Conservation (phyloP, 176 grass and related monocot species). For the Lolium rigidum region DNA sequence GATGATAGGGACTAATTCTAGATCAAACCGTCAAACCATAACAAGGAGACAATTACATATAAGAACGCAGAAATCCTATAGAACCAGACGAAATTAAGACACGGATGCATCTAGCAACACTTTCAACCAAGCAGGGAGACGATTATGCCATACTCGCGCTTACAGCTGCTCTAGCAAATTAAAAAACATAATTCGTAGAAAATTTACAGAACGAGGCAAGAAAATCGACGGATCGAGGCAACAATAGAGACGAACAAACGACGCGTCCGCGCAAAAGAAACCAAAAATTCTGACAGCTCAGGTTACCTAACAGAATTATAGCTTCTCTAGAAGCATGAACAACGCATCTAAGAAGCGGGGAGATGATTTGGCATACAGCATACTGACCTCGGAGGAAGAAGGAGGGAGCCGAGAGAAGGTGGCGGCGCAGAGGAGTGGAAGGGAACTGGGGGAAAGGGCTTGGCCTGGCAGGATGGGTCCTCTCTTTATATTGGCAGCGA, state of each 20-base stretch:
- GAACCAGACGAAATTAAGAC: too few species aligned
- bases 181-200: too few species aligned
- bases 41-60: too few species aligned
- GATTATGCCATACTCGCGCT: background rate
- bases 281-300: background rate
- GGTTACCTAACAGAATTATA: background rate
- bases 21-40: too few species aligned
- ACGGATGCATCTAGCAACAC: too few species aligned
- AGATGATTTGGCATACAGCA: background rate
- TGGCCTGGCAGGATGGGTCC: background rate
- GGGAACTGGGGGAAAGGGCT: background rate
- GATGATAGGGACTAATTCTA: too few species aligned
- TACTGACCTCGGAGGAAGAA: background rate
- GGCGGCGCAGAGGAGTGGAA: background rate
- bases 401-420: background rate
- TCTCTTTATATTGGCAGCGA: constrained; percentile 25
- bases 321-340: background rate
- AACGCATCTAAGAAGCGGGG: background rate
- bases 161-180: background rate
- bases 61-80: too few species aligned
- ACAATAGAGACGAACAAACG: background rate
- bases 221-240: background rate
- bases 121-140: background rate
- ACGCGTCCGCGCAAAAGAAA: background rate
- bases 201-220: background rate